Evolutionary conservation across 805 yeast species (phyloP).

Genomic region (Suhomyces pyralidae): DNA sequence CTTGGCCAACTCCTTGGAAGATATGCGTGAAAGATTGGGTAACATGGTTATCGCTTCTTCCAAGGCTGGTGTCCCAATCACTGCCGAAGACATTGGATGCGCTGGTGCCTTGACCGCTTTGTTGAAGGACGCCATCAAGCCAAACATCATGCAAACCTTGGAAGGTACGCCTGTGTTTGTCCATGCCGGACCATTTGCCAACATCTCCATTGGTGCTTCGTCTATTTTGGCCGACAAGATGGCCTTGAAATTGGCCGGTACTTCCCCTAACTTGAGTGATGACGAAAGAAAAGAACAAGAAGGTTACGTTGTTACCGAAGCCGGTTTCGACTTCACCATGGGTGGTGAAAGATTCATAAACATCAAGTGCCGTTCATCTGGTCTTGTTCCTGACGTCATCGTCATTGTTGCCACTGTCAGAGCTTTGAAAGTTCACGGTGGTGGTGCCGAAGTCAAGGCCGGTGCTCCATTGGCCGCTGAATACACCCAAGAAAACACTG

Average conservation of each 20-base stretch:
- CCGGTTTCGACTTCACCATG: slow-evolving; percentile 98
- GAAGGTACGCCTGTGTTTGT: slow-evolving; percentile 98
- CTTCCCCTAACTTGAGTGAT: slow-evolving; percentile 43
- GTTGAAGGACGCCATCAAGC: slow-evolving; percentile 93
- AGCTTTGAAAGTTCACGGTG: slow-evolving; percentile 84
- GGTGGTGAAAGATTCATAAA: slow-evolving; percentile 97
- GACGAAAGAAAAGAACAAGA: slow-evolving; percentile 47
- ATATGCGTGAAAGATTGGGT: slow-evolving; percentile 86
- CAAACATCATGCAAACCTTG: slow-evolving; percentile 93
- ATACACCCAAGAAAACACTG: slow-evolving; percentile 69
- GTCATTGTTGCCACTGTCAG: slow-evolving; percentile 82
- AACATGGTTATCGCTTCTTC: slow-evolving; percentile 85
- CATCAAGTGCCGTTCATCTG: slow-evolving; percentile 81
- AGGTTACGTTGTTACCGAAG: slow-evolving; percentile 95
- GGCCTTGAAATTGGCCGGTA: slow-evolving; percentile 84
- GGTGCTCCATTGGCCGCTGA: slow-evolving; percentile 76
- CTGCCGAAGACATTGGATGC: slow-evolving; percentile 91
- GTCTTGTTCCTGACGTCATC: slow-evolving; percentile 71
- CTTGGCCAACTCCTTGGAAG: slow-evolving; percentile 69
- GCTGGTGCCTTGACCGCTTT: slow-evolving; percentile 96
- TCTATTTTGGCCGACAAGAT: slow-evolving; percentile 91
- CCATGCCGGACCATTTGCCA: slow-evolving; percentile 98
- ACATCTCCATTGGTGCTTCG: slow-evolving; percentile 94
- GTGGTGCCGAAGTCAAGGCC: slow-evolving; percentile 85
- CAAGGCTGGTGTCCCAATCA: slow-evolving; percentile 71